These are phyloP conservation scores for Paramyrothecium sp. DNA, from an alignment of 2,329 filamentous ascomycete genomes.

Conservation along the genomic window DNA sequence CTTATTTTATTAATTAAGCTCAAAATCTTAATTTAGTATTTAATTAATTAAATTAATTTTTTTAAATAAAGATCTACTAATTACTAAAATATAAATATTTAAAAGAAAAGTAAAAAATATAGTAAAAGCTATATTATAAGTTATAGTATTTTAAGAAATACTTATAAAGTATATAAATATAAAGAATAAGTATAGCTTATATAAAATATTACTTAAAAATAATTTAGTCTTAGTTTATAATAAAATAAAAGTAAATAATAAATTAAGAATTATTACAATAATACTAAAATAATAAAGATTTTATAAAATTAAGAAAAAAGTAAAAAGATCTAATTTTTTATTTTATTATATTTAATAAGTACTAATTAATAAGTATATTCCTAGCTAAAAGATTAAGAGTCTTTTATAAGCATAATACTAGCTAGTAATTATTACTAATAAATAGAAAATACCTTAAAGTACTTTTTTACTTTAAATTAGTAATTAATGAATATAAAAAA, in stretches of 20 bases:
- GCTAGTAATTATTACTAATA: background rate
- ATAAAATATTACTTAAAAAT: no score
- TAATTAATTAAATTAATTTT: background rate
- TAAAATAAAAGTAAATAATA: background rate
- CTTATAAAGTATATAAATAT: background rate
- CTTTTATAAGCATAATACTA: background rate
- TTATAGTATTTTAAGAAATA: background rate
- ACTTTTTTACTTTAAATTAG: background rate
- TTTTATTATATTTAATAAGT: background rate
- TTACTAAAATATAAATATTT: background rate
- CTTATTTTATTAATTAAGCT: background rate
- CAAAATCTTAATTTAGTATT: background rate
- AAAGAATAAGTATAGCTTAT: no score
- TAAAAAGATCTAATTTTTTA: background rate
- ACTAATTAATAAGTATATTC: background rate
- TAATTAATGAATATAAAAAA: background rate
- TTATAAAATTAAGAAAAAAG: background rate
- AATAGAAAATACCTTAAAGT: background rate
- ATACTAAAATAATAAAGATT: background rate
- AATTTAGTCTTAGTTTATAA: no score
- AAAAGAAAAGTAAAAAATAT: background rate
- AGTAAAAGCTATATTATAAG: background rate
- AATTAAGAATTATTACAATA: background rate
- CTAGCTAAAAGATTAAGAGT: background rate
- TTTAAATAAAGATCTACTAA: background rate